phyloP scores from a whole-genome alignment of 768 basidiomycete genomes.

The Leucocoprinus leucothites region DNA sequence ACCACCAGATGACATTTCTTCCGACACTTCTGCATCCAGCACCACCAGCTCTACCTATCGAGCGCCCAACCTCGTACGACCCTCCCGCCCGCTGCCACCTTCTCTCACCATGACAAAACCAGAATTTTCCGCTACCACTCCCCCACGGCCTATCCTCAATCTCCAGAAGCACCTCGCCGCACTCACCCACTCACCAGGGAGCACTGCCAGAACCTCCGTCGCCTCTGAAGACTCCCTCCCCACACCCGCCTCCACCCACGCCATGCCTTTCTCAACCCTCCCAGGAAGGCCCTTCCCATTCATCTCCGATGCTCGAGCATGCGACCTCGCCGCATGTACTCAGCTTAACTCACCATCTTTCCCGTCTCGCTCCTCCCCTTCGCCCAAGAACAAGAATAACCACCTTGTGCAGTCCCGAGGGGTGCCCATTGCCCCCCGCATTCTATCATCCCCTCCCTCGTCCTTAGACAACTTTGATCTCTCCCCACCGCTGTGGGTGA shows the following conservation, averaged over 20 bases:
- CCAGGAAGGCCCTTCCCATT: constrained; percentile 11
- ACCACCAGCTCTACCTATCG: constrained; percentile 20
- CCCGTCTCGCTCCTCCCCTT: neutral
- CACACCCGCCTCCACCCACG: constrained; percentile 42
- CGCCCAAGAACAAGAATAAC: neutral
- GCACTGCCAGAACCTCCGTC: constrained; percentile 31
- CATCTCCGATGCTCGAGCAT: constrained; percentile 10
- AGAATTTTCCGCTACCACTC: constrained; percentile 21
- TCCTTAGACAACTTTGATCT: constrained; percentile 4
- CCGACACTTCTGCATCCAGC: constrained; percentile 20
- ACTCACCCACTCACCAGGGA: constrained; percentile 19
- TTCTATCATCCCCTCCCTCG: constrained; percentile 6
- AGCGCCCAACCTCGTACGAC: constrained; percentile 37
- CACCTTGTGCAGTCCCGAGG: neutral
- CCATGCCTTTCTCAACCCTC: constrained; percentile 29
- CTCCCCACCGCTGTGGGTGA: constrained; percentile 8
- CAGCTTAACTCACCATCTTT: neutral
- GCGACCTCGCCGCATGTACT: constrained; percentile 12
- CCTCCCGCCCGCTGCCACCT: constrained; percentile 42
- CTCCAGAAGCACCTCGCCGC: constrained; percentile 31
- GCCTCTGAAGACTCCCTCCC: constrained; percentile 47
- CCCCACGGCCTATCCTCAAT: constrained; percentile 29
- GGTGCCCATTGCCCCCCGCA: constrained; percentile 2
- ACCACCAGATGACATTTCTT: constrained; percentile 10
- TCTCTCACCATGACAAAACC: constrained; percentile 51